phyloP scores from a whole-genome alignment of 495 filamentous ascomycete species.

The Hypoxylon rickii region DNA sequence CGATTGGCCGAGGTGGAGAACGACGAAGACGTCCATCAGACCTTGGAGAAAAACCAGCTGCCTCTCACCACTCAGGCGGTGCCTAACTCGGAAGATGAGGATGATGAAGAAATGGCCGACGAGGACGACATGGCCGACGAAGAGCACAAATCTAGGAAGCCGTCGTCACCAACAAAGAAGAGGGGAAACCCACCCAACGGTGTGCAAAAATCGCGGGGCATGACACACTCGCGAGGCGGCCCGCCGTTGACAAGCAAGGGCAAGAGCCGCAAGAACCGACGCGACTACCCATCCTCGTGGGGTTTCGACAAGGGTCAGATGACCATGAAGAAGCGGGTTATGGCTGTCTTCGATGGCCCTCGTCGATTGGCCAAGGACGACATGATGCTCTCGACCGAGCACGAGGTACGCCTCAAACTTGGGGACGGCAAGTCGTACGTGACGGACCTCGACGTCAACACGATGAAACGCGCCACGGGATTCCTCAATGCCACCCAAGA shows the following conservation, averaged over 20 bases:
- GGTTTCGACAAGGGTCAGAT: conserved; percentile 87
- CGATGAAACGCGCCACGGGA: conserved; percentile 81
- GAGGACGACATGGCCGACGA: conserved; percentile 51
- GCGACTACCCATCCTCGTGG: conserved; percentile 91
- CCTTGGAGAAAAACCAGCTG: conserved; percentile 79
- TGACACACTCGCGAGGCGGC: conserved; percentile 66
- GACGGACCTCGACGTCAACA: conserved; percentile 92
- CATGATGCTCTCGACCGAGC: conserved; percentile 97
- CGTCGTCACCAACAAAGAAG: conserved; percentile 28
- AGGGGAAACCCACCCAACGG: conserved; percentile 55
- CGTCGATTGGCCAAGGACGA: conserved; percentile 95
- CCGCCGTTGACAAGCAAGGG: conserved; percentile 64
- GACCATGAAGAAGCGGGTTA: conserved; percentile 95
- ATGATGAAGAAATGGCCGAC: conserved; percentile 64
- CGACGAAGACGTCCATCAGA: conserved; percentile 80
- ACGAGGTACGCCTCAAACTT: conserved; percentile 86
- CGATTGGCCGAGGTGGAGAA: conserved; percentile 80
- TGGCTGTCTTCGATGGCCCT: conserved; percentile 89
- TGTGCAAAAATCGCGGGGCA: conserved; percentile 58
- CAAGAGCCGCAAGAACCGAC: conserved; percentile 76
- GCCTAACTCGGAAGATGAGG: conserved; percentile 68
- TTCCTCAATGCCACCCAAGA: conserved; percentile 75
- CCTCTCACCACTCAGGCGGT: conserved; percentile 60
- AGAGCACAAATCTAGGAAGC: conserved; percentile 37
- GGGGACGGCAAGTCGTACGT: conserved; percentile 75